Base-by-base conservation (phyloP, 1,284 basidiomycete species). In the Leucoagaricus sp. region DNA sequence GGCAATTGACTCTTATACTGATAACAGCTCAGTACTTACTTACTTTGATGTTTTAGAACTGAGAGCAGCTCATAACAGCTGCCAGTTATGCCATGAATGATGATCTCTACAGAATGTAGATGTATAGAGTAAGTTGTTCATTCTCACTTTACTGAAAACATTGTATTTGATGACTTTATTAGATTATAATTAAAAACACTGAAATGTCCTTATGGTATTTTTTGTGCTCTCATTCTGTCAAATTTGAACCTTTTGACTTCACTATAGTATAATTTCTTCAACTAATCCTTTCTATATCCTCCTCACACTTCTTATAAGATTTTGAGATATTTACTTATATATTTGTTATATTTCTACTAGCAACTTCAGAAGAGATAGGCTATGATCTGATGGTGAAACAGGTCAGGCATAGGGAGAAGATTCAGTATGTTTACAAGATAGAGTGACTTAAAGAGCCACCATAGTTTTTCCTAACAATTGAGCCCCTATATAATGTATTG, bases 141-240 rank as follows among this genome's bases (percentile, higher is more conserved):
- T 5, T 10, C n/a, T n/a, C n/a, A n/a, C n/a, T n/a, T n/a, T n/a
- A n/a, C n/a, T n/a, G n/a, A n/a, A n/a, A n/a, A n/a, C n/a, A n/a
- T n/a, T n/a, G n/a, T n/a, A n/a, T n/a, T n/a, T n/a, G n/a, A 10
- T 23, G 7, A n/a, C n/a, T n/a, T n/a, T n/a, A n/a, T n/a, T 45
- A 60, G 60, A 54, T 61, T 4, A 57, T 57, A n/a, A 52, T 61
- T 17, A 57, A 61, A 49, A 36, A 49, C 21, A 19, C 49, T 12
- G 5, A 21, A 9, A 33, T 60, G 21, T 54, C 54, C 15, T 9
- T 60, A 1, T 63, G 59, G 62, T 59, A 56, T 41, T 61, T 60
- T 31, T 60, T 54, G 12, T 47, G 62, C 21, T 63, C 62, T 1
- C 58, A 63, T 50, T 58, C 60, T 12, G 55, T 48, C 29, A 56